These are phyloP conservation scores for Neurospora cerealis DNA, from an alignment of 495 filamentous ascomycete genomes.

Conservation along the genomic window DNA sequence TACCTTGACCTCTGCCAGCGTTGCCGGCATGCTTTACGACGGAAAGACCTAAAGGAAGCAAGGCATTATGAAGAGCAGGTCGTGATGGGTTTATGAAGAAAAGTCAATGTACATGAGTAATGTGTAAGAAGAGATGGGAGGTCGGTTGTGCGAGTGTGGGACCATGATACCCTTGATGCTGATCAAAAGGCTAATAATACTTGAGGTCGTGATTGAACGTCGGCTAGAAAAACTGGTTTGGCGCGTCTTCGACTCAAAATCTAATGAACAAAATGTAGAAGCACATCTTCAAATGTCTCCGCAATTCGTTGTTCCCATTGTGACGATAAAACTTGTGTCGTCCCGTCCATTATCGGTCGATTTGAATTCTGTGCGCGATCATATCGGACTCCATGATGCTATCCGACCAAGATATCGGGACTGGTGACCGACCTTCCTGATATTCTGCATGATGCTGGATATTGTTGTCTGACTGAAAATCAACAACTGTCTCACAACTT, in stretches of 20 bases:
- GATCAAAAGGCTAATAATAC: neutral
- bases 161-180: neutral
- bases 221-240: neutral
- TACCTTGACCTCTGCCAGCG: constrained; percentile 69
- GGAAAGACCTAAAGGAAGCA: neutral
- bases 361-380: neutral
- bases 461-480: neutral
- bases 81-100: neutral
- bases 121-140: neutral
- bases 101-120: neutral
- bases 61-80: neutral
- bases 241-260: neutral
- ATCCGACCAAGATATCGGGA: neutral
- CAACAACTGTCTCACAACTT: neutral
- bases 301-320: neutral
- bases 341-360: neutral
- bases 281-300: neutral
- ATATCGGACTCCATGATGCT: neutral
- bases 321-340: neutral
- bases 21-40: constrained; percentile 53
- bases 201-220: neutral
- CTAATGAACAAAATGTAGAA: neutral
- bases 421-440: neutral
- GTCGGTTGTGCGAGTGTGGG: neutral
- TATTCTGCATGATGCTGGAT: neutral